Base-by-base conservation (phyloP, 2,329 filamentous ascomycete species). In the Colletotrichum australisinense region DNA sequence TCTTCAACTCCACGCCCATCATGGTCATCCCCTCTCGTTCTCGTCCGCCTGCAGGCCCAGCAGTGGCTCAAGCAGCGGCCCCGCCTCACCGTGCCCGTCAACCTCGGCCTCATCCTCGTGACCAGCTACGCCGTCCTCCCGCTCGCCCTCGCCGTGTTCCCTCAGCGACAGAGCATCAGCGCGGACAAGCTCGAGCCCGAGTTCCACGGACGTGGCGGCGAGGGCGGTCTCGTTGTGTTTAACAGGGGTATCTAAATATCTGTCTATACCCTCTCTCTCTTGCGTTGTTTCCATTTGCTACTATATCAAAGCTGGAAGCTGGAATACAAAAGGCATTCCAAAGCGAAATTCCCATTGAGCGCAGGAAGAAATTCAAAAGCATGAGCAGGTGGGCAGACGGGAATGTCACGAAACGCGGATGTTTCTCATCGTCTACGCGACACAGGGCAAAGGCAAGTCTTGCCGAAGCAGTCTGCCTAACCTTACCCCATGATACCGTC, bases 1-100 rank as follows among this genome's bases (percentile, higher is more conserved):
- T 98, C 73, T 88, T 98, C 78, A 99, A 98, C 83, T 94, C 95
- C 74, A 97, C 94, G 14, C 97, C 97, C 12, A 97, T 99, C 85
- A 99, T 99, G 97, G 95, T 97, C 16, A 87, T 99, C 58, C 97
- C 95, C 97, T 26, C 86, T 99, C 80, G 85, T 97, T 28, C 88
- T 99, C 67, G 93, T 98, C 65, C 89, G 92, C 77, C 86, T 99
- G 78, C 95, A 99, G 88, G 90, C 92, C 83, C 94, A 91, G 64
- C 88, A 93, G 73, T 98, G 95, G 95, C 84, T 98, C 78, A 91
- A 92, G 85, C 87, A 88, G 75, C 90, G 94, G 76, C 97, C 96
- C 7, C 88, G 92, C 72, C 87, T 95, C 83, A 93, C 94, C 12
- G 86, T 93, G 69, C 95, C 95, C 0, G 86, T 98, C 58, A 99